These are phyloP conservation scores for Scedosporium minutisporum DNA, from an alignment of 2,329 filamentous ascomycete species.

Conservation along the genomic window DNA sequence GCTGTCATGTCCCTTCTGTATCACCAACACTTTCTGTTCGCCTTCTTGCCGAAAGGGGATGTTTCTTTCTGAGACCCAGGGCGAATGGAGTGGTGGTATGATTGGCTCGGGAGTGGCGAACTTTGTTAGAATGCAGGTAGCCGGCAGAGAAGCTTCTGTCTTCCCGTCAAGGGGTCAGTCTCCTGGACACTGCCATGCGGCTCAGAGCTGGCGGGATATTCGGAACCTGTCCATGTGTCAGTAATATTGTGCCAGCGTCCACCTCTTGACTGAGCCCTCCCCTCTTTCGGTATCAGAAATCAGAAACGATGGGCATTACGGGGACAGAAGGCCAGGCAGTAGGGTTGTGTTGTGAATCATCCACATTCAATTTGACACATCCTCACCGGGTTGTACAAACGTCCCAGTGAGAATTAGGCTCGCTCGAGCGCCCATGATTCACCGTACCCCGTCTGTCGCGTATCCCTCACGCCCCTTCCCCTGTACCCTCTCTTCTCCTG, in stretches of 20 bases:
- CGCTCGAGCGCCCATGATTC: too few species aligned
- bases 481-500: too few species aligned
- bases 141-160: conserved; percentile 3
- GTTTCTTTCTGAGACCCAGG: neutral
- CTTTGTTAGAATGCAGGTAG: neutral
- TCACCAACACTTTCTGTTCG: neutral
- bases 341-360: too few species aligned
- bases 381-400: too few species aligned
- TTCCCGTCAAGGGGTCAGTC: neutral
- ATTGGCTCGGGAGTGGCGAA: conserved; percentile 7
- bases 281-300: neutral
- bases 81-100: neutral
- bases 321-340: too few species aligned
- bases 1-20: neutral
- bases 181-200: neutral
- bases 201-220: neutral
- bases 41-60: neutral
- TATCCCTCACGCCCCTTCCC: too few species aligned
- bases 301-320: too few species aligned
- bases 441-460: too few species aligned
- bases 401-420: too few species aligned
- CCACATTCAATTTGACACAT: too few species aligned
- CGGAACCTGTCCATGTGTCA: neutral
- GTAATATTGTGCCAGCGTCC: neutral
- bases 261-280: neutral